Conservation (phyloP, 2,329 filamentous ascomycete genomes). For the Lomentospora prolificans region DNA sequence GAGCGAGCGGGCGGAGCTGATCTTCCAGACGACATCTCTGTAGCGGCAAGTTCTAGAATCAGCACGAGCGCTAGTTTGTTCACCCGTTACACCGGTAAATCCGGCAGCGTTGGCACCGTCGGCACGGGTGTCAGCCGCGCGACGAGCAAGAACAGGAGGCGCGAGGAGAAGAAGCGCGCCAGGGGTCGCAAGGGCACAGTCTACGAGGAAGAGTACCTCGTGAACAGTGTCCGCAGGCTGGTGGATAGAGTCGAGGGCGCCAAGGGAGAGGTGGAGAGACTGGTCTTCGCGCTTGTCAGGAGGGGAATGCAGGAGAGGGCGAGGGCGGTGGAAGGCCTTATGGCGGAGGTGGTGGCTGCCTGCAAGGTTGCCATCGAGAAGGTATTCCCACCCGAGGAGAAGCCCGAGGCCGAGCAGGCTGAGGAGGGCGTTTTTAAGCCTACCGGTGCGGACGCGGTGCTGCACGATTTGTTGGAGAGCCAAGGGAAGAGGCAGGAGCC, state of each 20-base stretch:
- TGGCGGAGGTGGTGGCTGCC: conserved; percentile 63
- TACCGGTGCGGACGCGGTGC: conserved; percentile 41
- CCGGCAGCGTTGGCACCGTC: conserved; percentile 52
- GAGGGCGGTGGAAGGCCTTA: conserved; percentile 61
- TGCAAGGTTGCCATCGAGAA: conserved; percentile 59
- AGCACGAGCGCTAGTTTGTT: conserved; percentile 83
- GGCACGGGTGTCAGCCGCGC: conserved; percentile 66
- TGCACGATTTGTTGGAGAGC: conserved; percentile 39
- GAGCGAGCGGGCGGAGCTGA: conserved; percentile 56
- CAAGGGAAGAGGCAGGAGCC: conserved; percentile 34
- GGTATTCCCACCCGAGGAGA: conserved; percentile 44
- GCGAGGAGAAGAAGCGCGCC: conserved; percentile 92
- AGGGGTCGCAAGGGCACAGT: conserved; percentile 92
- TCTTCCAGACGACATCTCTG: conserved; percentile 82
- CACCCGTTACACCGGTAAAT: conserved; percentile 77
- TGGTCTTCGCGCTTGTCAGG: conserved; percentile 69
- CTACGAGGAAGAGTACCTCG: conserved; percentile 95
- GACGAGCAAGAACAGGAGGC: conserved; percentile 76
- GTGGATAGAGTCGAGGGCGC: conserved; percentile 71
- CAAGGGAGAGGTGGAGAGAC: conserved; percentile 59
- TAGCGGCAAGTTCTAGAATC: conserved; percentile 72
- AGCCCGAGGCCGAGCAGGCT: conserved; percentile 11
- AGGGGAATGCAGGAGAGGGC: conserved; percentile 84
- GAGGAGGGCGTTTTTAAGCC: conserved; percentile 21
- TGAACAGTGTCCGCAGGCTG: conserved; percentile 75